Conservation (phyloP, 139 green algal genomes). For the Micromonas commoda region DNA sequence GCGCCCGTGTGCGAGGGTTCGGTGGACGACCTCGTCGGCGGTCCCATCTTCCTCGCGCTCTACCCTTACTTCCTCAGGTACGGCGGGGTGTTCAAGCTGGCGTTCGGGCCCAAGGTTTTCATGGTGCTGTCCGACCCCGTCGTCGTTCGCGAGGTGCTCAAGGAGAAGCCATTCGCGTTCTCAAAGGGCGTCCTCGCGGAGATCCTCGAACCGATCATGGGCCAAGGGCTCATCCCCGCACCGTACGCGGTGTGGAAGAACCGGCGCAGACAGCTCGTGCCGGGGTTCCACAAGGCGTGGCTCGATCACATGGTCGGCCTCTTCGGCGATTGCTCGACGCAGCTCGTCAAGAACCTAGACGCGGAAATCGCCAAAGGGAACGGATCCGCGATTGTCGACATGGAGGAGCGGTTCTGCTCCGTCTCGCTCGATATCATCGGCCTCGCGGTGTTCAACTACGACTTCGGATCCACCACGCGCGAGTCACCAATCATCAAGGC, state of each 20-base stretch:
- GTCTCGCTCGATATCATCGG: constrained; percentile 98
- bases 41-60: constrained; percentile 87
- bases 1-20: constrained; percentile 76
- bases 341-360: constrained; percentile 61
- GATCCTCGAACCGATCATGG: constrained; percentile 99
- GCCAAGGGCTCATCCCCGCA: constrained; percentile 94
- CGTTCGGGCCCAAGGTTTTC: constrained; percentile 97
- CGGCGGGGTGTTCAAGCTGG: constrained; percentile 92
- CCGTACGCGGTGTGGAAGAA: constrained; percentile 83
- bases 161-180: constrained; percentile 87
- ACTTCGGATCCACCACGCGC: constrained; percentile 86
- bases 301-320: constrained; percentile 78
- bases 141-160: constrained; percentile 23
- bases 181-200: constrained; percentile 96
- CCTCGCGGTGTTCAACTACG: constrained; percentile 97
- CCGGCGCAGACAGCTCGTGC: constrained; percentile 78
- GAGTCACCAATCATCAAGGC: constrained; percentile 96
- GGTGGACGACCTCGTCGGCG: constrained; percentile 79
- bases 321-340: constrained; percentile 69
- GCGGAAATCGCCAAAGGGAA: constrained; percentile 24
- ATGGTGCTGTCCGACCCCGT: constrained; percentile 92
- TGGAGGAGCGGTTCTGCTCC: constrained; percentile 92
- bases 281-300: constrained; percentile 93
- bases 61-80: constrained; percentile 68
- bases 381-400: constrained; percentile 59